Evolutionary conservation across 352 stramenopile species (phyloP).

Genomic region (Thalassiosira livingstoniorum): DNA sequence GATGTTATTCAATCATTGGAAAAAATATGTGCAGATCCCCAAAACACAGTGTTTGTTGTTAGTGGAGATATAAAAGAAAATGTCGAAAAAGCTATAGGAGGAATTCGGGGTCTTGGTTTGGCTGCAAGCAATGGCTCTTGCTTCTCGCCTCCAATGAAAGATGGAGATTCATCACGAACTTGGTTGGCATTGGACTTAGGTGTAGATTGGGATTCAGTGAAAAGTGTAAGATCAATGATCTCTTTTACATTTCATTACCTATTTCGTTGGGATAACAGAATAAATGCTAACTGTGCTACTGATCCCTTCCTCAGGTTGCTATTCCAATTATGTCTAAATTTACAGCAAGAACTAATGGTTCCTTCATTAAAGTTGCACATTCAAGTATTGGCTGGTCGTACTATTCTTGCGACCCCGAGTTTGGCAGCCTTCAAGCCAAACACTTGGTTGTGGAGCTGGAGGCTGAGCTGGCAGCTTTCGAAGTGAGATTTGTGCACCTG

Average conservation of each 20-base stretch:
- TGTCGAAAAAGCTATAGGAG: conserved; percentile 89
- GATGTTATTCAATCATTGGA: conserved; percentile 91
- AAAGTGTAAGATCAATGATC: conserved; percentile 64
- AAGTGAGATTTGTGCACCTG: conserved; percentile 62
- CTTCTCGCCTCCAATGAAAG: conserved; percentile 87
- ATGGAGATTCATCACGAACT: conserved; percentile 23
- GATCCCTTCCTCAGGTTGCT: conserved; percentile 32
- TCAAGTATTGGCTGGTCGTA: conserved; percentile 95
- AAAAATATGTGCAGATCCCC: conserved; percentile 89
- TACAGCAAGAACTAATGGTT: conserved; percentile 92
- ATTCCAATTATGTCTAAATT: conserved; percentile 90
- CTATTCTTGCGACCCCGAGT: conserved; percentile 93
- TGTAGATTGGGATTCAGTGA: conserved; percentile 89
- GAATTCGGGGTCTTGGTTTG: conserved; percentile 90
- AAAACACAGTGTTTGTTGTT: conserved; percentile 97
- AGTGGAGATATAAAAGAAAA: conserved; percentile 87
- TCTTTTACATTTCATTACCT: conserved; percentile 11
- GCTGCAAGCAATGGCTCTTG: conserved; percentile 92
- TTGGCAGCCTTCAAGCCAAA: conserved; percentile 91
- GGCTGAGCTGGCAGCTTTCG: conserved; percentile 47
- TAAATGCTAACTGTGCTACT: neutral
- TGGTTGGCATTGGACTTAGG: conserved; percentile 76
- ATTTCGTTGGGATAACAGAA: neutral
- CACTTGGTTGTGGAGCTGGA: conserved; percentile 86
- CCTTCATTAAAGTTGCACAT: conserved; percentile 88